These are phyloP conservation scores for Agrocybe chaxingu DNA, from an alignment of 768 basidiomycete species.

Conservation along the genomic window DNA sequence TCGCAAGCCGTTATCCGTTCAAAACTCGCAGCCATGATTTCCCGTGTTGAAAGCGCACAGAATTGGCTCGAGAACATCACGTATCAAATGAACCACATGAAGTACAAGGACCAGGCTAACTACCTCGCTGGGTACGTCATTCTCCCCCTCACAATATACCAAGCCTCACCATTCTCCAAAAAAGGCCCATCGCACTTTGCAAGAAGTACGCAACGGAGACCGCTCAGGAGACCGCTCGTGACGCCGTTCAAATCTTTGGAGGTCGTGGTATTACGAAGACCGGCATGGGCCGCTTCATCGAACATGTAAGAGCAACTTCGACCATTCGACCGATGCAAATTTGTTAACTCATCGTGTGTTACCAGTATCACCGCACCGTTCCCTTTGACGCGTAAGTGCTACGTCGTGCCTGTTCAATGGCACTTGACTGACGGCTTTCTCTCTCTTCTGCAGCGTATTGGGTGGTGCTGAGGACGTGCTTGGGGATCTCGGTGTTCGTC, in stretches of 20 bases:
- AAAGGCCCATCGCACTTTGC: conserved; percentile 71
- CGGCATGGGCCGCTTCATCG: conserved; percentile 70
- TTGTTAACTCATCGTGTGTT: conserved; percentile 16
- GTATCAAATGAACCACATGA: conserved; percentile 86
- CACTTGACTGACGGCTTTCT: neutral
- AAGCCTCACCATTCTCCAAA: conserved; percentile 17
- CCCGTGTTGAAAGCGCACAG: conserved; percentile 76
- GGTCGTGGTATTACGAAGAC: conserved; percentile 81
- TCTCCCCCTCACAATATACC: neutral
- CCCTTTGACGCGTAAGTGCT: conserved; percentile 55
- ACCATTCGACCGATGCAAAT: neutral
- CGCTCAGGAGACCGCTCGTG: conserved; percentile 77
- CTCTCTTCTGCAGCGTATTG: neutral
- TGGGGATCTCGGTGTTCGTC: conserved; percentile 78
- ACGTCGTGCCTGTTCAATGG: neutral
- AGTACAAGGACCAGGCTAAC: conserved; percentile 69
- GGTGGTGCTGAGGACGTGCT: conserved; percentile 67
- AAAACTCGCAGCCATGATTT: conserved; percentile 80
- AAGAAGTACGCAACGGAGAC: conserved; percentile 76
- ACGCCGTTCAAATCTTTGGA: conserved; percentile 75
- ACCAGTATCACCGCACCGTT: conserved; percentile 60
- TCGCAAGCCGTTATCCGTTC: conserved; percentile 73
- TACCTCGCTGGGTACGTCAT: conserved; percentile 65
- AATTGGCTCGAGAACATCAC: conserved; percentile 87
- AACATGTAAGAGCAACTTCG: conserved; percentile 43